Percentiles rank a stretch among this genome's conserved stretches.
Evolutionary conservation across 1,284 basidiomycete genomes (phyloP).

Genomic region (Ustilago shanxiensis): DNA sequence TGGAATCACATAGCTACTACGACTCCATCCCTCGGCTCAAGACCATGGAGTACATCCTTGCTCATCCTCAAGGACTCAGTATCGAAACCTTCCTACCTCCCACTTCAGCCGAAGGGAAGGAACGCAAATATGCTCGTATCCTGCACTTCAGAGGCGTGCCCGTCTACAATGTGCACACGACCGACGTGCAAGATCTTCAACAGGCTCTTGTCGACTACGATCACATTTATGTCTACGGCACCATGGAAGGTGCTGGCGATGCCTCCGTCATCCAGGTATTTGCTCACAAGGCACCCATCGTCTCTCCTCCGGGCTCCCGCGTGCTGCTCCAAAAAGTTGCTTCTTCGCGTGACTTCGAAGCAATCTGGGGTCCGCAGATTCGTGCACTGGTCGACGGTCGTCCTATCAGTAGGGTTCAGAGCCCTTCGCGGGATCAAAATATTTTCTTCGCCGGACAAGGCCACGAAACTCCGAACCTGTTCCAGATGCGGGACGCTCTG

Average conservation of each 20-base stretch:
- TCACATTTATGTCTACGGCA: conserved; percentile 6
- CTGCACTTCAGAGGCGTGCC: conserved; percentile 5
- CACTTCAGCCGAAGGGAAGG: background rate
- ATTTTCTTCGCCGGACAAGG: background rate
- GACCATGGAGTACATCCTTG: conserved; percentile 8
- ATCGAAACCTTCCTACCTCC: background rate
- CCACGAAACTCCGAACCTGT: background rate
- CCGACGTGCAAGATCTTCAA: background rate
- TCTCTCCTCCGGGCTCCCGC: background rate
- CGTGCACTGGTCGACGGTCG: conserved; percentile 8
- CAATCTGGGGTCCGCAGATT: background rate
- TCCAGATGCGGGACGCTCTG: background rate
- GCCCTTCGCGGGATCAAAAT: background rate
- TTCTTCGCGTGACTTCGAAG: background rate
- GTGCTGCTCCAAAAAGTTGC: background rate
- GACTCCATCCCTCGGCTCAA: background rate
- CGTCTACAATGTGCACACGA: background rate
- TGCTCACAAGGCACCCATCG: background rate
- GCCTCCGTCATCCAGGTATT: conserved; percentile 6
- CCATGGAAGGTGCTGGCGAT: background rate
- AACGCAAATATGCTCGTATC: background rate
- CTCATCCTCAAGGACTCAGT: background rate
- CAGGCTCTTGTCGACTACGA: conserved; percentile 10
- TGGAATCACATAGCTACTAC: background rate
- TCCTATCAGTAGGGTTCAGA: background rate